Base-by-base conservation (phyloP, 139 green algal species). In the Haematococcus sp. region DNA sequence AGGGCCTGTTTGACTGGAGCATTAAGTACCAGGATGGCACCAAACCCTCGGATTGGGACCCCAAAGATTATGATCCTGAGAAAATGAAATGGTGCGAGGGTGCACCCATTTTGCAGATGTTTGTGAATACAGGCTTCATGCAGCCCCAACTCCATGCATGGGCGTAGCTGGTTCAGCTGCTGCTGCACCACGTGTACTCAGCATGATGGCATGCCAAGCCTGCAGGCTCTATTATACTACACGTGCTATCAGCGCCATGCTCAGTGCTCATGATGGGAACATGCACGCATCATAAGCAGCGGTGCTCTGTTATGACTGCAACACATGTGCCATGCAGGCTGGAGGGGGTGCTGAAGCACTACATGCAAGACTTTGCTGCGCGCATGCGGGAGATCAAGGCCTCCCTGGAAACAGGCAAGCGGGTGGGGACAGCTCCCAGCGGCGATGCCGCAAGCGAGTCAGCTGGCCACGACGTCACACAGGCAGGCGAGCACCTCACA, bases 1-100 rank as follows among this genome's bases (percentile, higher is more conserved):
- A 79, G 60, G 65, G 91, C 2, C 74, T 97, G 19, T 95, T 95
- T 72, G 89, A 97, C 34, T 96, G 89, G 89, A 91, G 82, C 52
- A 94, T 97, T 70, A 81, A 86, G 56, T 81, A 90, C 46, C 82
- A 87, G 31, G 87, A 93, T 30, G 76, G 78, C 32, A 83, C 49
- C 17, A 63, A 31, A n/a, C 27, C 25, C 0, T 70, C 27, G 33
- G n/a, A 33, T 1, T 74, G 73, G 19, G 35, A 46, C 1, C 63
- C 64, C 1, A 55, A 76, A 13, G 76, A 86, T 1, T 63, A 82
- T 0, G 76, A 86, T 68, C 68, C 68, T 1, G 60, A 66, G 16
- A 86, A 82, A 32, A 74, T 84, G 49, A 75, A 78, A 23, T 84
- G 78, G 76, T 82, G 43, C 15, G 76, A 15, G 40, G 7, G 40